These are phyloP conservation scores for Elsinoe fawcettii DNA, from an alignment of 2,329 filamentous ascomycete species.

Conservation along the genomic window DNA sequence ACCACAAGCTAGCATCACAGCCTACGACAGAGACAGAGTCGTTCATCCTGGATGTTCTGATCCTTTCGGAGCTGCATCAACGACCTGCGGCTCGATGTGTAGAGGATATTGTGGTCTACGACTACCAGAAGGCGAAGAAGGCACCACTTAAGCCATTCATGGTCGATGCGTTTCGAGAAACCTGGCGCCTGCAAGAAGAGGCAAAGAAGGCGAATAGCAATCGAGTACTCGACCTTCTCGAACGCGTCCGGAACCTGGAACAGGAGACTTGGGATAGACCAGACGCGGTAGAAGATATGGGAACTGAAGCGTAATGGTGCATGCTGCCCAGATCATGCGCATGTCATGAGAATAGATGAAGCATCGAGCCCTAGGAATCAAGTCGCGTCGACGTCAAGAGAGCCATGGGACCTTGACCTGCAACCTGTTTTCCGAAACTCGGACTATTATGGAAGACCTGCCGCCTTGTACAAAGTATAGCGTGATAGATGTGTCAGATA, in stretches of 20 bases:
- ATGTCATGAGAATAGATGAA: not conserved
- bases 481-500: not conserved
- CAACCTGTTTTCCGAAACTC: not conserved
- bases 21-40: slow-evolving; percentile 45
- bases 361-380: not conserved
- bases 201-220: slow-evolving; percentile 46
- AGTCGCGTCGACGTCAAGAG: slow-evolving; percentile 7
- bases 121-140: slow-evolving; percentile 56
- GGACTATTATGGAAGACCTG: not conserved
- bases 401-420: not conserved
- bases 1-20: slow-evolving; percentile 62
- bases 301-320: not conserved
- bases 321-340: not conserved
- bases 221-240: slow-evolving; percentile 50
- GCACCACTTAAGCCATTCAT: slow-evolving; percentile 53
- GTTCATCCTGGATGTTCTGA: slow-evolving; percentile 54
- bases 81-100: slow-evolving; percentile 64
- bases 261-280: slow-evolving; percentile 63
- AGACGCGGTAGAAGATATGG: slow-evolving; percentile 55
- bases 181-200: slow-evolving; percentile 55
- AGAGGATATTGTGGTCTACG: slow-evolving; percentile 75
- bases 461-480: not conserved
- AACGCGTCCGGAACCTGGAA: slow-evolving; percentile 57
- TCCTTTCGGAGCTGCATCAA: slow-evolving; percentile 68
- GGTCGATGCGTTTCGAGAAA: slow-evolving; percentile 51